Conservation (phyloP, 495 filamentous ascomycete species). For the Xylaria curta region DNA sequence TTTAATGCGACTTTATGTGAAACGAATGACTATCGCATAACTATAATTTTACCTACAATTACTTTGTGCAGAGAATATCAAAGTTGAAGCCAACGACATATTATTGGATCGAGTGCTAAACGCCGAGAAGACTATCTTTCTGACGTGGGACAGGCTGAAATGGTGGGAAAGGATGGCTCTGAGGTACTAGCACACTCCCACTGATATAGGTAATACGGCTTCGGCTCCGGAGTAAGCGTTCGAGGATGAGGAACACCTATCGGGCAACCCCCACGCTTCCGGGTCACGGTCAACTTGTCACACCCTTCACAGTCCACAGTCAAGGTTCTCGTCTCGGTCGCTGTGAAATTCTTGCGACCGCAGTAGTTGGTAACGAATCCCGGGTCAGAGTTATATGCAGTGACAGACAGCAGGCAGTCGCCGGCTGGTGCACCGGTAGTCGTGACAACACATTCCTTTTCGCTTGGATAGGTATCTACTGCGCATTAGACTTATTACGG, state of each 20-base stretch:
- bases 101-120: neutral
- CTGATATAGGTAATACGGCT: constrained; percentile 5
- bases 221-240: neutral
- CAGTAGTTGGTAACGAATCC: constrained; percentile 17
- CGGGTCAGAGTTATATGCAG: neutral
- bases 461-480: constrained; percentile 3
- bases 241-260: neutral
- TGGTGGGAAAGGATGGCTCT: constrained; percentile 13
- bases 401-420: constrained; percentile 8
- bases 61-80: no score
- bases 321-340: constrained; percentile 7
- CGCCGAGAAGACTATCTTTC: neutral
- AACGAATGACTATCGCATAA: no score
- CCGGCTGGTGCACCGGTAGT: neutral
- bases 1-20: no score
- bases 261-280: constrained; percentile 7
- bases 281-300: neutral
- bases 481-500: neutral
- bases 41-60: no score
- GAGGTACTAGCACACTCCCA: constrained; percentile 3
- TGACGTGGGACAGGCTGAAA: constrained; percentile 18
- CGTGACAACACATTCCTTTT: neutral
- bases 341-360: neutral
- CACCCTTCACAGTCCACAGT: constrained; percentile 19
- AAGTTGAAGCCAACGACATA: neutral